Percentiles rank a stretch among this genome's conserved stretches.
These are phyloP conservation scores for Ensete glaucum DNA, from an alignment of 176 grass and related monocot species.

Conservation along the genomic window DNA sequence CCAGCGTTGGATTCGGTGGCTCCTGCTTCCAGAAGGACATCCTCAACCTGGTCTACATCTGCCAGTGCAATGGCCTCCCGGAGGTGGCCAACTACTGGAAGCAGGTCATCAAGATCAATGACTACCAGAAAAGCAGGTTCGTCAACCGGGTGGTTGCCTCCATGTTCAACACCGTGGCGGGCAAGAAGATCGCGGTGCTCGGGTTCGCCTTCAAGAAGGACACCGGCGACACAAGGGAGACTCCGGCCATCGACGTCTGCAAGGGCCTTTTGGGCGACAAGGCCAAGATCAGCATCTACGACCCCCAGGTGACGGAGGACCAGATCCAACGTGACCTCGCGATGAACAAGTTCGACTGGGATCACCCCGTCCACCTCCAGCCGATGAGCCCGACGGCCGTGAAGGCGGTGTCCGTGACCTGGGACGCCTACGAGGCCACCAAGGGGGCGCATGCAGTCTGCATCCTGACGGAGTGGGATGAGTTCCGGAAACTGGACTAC, in stretches of 20 bases:
- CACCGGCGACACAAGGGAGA: constrained; percentile 42
- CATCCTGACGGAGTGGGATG: constrained; percentile 64
- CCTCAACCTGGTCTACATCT: constrained; percentile 50
- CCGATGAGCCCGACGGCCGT: constrained; percentile 57
- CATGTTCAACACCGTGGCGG: constrained; percentile 48
- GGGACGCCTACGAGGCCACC: constrained; percentile 58
- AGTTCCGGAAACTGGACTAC: constrained; percentile 52
- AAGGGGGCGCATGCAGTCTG: constrained; percentile 63
- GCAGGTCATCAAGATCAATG: constrained; percentile 57
- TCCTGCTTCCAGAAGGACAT: constrained; percentile 82
- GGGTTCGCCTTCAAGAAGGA: constrained; percentile 51
- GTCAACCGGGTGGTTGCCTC: constrained; percentile 42
- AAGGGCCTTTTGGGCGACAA: constrained; percentile 46
- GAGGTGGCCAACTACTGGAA: constrained; percentile 57
- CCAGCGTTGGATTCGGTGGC: constrained; percentile 61
- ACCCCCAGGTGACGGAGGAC: constrained; percentile 43
- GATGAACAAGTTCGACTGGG: constrained; percentile 52
- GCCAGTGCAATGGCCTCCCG: constrained; percentile 42
- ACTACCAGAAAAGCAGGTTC: constrained; percentile 51
- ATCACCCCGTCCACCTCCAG: constrained; percentile 47
- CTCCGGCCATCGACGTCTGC: constrained; percentile 48
- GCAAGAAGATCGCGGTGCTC: constrained; percentile 48
- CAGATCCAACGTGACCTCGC: constrained; percentile 43
- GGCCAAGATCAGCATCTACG: constrained; percentile 49
- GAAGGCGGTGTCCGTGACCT: constrained; percentile 57